Evolutionary conservation across 2,329 filamentous ascomycete species (phyloP).

Genomic region (Monilinia aucupariae): DNA sequence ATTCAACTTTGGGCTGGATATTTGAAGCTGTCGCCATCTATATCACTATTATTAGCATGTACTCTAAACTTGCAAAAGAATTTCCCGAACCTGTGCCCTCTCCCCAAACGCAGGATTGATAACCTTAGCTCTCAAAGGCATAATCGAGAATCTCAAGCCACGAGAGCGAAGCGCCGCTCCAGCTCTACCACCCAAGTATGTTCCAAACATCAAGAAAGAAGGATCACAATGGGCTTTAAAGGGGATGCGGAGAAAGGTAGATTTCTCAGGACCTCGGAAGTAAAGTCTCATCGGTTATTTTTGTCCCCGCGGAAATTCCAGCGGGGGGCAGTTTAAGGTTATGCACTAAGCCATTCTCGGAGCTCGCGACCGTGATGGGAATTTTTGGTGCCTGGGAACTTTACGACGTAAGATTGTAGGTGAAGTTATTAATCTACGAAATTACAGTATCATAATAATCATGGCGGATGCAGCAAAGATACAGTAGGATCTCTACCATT

Average conservation of each 20-base stretch:
- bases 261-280: constrained; percentile 16
- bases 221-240: constrained; percentile 17
- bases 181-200: constrained; percentile 49
- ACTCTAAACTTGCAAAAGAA: constrained; percentile 2
- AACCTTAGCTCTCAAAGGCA: constrained; percentile 79
- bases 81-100: constrained; percentile 45
- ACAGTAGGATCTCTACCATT: constrained; percentile 45
- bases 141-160: constrained; percentile 44
- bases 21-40: constrained; percentile 39
- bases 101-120: constrained; percentile 52
- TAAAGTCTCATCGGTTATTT: constrained; percentile 19
- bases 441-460: constrained; percentile 33
- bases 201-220: constrained; percentile 51
- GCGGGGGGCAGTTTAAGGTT: constrained; percentile 19
- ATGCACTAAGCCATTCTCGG: constrained; percentile 25
- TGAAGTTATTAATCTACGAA: constrained; percentile 19
- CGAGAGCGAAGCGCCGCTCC: constrained; percentile 45
- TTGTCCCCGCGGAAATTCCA: constrained; percentile 13
- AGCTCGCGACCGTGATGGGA: constrained; percentile 20
- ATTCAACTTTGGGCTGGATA: background rate
- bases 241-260: constrained; percentile 20
- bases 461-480: constrained; percentile 68
- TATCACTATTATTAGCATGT: constrained; percentile 21
- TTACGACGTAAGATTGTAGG: constrained; percentile 17
- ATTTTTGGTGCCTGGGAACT: constrained; percentile 22